Evolutionary conservation across 2,329 filamentous ascomycete genomes (phyloP).

Genomic region (Purpureocillium lavendulum): DNA sequence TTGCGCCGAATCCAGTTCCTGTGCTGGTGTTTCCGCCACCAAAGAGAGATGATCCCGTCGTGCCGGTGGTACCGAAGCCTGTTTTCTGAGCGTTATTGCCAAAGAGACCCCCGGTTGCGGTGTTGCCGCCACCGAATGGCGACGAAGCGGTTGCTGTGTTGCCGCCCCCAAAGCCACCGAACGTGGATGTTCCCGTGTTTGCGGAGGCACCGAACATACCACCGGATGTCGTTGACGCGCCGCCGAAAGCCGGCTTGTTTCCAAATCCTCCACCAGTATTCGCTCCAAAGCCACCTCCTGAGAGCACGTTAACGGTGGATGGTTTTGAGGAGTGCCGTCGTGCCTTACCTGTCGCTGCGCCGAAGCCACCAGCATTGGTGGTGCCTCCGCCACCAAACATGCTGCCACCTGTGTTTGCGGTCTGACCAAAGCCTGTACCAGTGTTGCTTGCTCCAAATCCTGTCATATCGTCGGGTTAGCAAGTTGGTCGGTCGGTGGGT

Average conservation of each 20-base stretch:
- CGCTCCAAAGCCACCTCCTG: slow-evolving; percentile 27
- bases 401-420: slow-evolving; percentile 22
- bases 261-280: slow-evolving; percentile 28
- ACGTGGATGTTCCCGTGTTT: slow-evolving; percentile 25
- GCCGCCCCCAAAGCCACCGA: slow-evolving; percentile 31
- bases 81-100: slow-evolving; percentile 36
- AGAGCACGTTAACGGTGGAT: slow-evolving; percentile 8
- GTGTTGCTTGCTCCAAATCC: slow-evolving; percentile 25
- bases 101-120: slow-evolving; percentile 41
- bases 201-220: slow-evolving; percentile 37
- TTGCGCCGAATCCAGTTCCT: slow-evolving; percentile 20
- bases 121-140: slow-evolving; percentile 29
- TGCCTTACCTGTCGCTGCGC: slow-evolving; percentile 23
- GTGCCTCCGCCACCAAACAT: slow-evolving; percentile 39
- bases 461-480: slow-evolving; percentile 14
- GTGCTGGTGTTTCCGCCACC: slow-evolving; percentile 27
- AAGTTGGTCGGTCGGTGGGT: too few relatives aligned
- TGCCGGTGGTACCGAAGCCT: slow-evolving; percentile 36
- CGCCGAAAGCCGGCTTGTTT: slow-evolving; percentile 45
- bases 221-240: slow-evolving; percentile 27
- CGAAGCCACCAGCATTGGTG: slow-evolving; percentile 24
- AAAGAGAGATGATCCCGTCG: slow-evolving; percentile 37
- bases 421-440: slow-evolving; percentile 35
- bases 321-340: too few relatives aligned
- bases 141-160: slow-evolving; percentile 23